A percentile compares a stretch with the other conserved stretches of the same genome.
These are phyloP conservation scores for Boletus semigastroideus DNA, from an alignment of 1,284 basidiomycete species.

Conservation along the genomic window DNA sequence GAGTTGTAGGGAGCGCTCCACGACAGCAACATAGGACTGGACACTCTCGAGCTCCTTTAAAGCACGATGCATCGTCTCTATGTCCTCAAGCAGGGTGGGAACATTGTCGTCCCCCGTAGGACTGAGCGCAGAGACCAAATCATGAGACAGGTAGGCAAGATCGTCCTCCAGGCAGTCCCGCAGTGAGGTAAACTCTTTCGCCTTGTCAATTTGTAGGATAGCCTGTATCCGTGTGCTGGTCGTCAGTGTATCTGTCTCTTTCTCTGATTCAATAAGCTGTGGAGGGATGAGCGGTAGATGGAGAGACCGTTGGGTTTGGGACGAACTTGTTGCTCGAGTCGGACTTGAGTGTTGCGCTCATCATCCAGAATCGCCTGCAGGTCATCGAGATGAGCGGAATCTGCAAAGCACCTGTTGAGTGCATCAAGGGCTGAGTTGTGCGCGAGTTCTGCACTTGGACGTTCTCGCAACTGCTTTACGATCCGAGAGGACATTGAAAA, in stretches of 20 bases:
- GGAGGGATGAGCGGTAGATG: conserved; percentile 41
- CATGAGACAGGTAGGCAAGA: conserved; percentile 63
- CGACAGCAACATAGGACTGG: conserved; percentile 71
- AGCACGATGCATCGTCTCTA: conserved; percentile 71
- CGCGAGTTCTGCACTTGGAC: conserved; percentile 45
- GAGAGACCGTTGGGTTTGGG: conserved; percentile 4
- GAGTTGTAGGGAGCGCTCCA: conserved; percentile 68
- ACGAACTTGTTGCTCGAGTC: conserved; percentile 47
- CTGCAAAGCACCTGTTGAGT: conserved; percentile 47
- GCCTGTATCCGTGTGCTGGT: conserved; percentile 44
- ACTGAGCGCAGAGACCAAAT: conserved; percentile 57
- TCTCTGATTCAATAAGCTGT: conserved; percentile 60
- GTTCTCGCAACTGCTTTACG: conserved; percentile 49
- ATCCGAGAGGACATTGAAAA: conserved; percentile 51
- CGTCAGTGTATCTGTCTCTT: conserved; percentile 44
- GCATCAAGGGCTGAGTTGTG: conserved; percentile 41
- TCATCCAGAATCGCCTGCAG: conserved; percentile 42
- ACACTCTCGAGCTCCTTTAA: conserved; percentile 75
- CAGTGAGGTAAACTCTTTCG: conserved; percentile 71
- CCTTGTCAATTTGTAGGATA: conserved; percentile 52
- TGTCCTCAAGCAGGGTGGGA: conserved; percentile 74
- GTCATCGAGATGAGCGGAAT: conserved; percentile 47
- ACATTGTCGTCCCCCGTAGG: conserved; percentile 41
- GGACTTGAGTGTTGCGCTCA: conserved; percentile 36
- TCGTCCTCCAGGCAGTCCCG: conserved; percentile 79